phyloP scores from a whole-genome alignment of 257 asterid species.

The Handroanthus guayacan region DNA sequence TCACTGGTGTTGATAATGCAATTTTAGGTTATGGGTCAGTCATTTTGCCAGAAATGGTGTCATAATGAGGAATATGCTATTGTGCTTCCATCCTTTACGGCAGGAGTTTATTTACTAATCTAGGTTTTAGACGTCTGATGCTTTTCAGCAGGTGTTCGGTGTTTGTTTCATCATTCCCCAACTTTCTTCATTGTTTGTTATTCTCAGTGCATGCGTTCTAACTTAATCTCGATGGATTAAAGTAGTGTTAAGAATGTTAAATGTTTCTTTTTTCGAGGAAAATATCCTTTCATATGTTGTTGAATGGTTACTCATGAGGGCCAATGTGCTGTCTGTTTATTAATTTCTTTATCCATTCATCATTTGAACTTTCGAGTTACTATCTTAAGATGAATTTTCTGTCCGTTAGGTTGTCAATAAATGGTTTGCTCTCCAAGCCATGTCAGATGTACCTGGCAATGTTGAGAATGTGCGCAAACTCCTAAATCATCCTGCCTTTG shows the following conservation, averaged over 20 bases:
- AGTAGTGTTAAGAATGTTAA: too few species aligned
- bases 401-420: slow-evolving; percentile 67
- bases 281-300: not conserved
- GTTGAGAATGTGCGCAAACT: slow-evolving; percentile 81
- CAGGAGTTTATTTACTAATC: too few species aligned
- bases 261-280: not conserved
- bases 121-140: too few species aligned
- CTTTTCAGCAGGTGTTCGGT: too few species aligned
- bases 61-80: too few species aligned
- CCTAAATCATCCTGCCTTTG: slow-evolving; percentile 74
- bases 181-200: not conserved
- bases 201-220: not conserved
- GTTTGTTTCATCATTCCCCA: too few species aligned
- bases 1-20: too few species aligned
- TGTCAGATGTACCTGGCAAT: slow-evolving; percentile 73
- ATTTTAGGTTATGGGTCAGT: too few species aligned
- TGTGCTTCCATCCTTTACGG: too few species aligned
- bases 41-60: too few species aligned
- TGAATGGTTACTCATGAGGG: not conserved
- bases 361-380: not conserved
- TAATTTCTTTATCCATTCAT: not conserved
- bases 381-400: not conserved
- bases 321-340: not conserved
- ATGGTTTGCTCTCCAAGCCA: slow-evolving; percentile 83
- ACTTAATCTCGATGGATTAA: too few species aligned